Evolutionary conservation across 2,329 filamentous ascomycete species (phyloP).

Genomic region (Trichophyton equinum): DNA sequence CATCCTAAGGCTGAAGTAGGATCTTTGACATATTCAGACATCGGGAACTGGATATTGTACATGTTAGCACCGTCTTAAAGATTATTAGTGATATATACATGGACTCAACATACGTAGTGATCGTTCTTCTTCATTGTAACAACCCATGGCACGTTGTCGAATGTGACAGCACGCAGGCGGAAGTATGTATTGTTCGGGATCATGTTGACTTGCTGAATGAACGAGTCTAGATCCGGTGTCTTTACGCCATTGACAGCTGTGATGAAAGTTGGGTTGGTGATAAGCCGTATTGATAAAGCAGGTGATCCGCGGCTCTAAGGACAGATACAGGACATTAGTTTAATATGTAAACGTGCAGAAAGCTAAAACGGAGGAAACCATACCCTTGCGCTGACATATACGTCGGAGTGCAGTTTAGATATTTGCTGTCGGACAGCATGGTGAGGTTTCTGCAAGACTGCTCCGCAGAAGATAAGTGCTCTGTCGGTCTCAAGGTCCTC

Average conservation of each 20-base stretch:
- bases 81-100: too few species aligned
- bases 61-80: neutral
- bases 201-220: constrained; percentile 67
- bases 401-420: constrained; percentile 86
- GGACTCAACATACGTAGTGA: constrained; percentile 53
- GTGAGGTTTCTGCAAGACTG: constrained; percentile 82
- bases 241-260: constrained; percentile 84
- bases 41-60: constrained; percentile 41
- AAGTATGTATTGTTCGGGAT: constrained; percentile 98
- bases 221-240: constrained; percentile 69
- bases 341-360: neutral
- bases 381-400: constrained; percentile 78
- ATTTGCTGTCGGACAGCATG: constrained; percentile 97
- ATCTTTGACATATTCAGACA: constrained; percentile 53
- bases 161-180: constrained; percentile 91
- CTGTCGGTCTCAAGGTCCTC: constrained; percentile 86
- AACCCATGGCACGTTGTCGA: constrained; percentile 98
- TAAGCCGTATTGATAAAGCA: constrained; percentile 79
- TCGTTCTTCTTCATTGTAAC: constrained; percentile 99
- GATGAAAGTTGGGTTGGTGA: constrained; percentile 94
- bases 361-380: constrained; percentile 10
- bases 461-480: constrained; percentile 88
- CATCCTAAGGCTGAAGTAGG: constrained; percentile 40
- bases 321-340: neutral
- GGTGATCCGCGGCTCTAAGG: constrained; percentile 59